Conservation (phyloP, 768 basidiomycete genomes). For the Pisolithus microcarpus region DNA sequence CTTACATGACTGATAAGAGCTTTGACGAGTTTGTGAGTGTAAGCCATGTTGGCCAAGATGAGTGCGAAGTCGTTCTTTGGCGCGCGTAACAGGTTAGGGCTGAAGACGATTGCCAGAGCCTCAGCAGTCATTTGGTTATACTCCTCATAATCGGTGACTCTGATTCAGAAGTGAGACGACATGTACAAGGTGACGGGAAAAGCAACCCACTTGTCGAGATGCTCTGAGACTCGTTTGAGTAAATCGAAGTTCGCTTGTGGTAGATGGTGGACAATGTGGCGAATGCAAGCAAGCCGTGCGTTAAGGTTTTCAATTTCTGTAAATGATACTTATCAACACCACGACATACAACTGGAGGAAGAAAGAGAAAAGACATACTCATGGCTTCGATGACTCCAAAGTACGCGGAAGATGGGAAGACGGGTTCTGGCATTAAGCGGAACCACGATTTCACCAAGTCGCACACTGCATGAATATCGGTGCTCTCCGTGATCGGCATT, state of each 20-base stretch:
- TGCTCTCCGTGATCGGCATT: slow-evolving; percentile 47
- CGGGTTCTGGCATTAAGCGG: slow-evolving; percentile 70
- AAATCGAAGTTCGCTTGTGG: slow-evolving; percentile 72
- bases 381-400: slow-evolving; percentile 62
- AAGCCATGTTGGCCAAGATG: slow-evolving; percentile 75
- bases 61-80: slow-evolving; percentile 73
- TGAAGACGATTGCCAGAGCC: slow-evolving; percentile 79
- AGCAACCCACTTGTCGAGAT: slow-evolving; percentile 61
- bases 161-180: slow-evolving; percentile 18
- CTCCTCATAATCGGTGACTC: slow-evolving; percentile 85
- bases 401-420: slow-evolving; percentile 68
- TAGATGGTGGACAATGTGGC: slow-evolving; percentile 58
- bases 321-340: background rate
- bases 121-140: slow-evolving; percentile 87
- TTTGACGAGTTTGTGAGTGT: slow-evolving; percentile 70
- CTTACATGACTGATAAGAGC: slow-evolving; percentile 70
- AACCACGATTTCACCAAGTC: slow-evolving; percentile 85
- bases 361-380: slow-evolving; percentile 49
- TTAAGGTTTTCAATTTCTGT: slow-evolving; percentile 69
- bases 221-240: slow-evolving; percentile 72
- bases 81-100: slow-evolving; percentile 70
- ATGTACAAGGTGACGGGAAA: background rate
- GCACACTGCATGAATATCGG: slow-evolving; percentile 78
- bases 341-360: too few relatives aligned
- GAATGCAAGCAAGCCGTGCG: slow-evolving; percentile 54